Evolutionary conservation across 1,284 basidiomycete genomes (phyloP).

Genomic region (Paramarasmius palmivorus): DNA sequence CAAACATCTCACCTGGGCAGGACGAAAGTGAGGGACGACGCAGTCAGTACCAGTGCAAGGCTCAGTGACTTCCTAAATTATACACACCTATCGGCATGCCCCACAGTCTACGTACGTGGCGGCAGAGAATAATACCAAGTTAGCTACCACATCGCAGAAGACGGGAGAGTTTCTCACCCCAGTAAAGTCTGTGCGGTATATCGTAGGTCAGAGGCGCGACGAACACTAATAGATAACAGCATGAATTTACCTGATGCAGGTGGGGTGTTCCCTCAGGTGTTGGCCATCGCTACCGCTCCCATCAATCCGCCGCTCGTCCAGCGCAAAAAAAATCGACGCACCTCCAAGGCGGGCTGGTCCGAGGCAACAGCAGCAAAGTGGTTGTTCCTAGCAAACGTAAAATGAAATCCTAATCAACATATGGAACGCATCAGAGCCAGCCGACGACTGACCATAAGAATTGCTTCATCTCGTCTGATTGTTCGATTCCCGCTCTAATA

Average conservation of each 20-base stretch:
- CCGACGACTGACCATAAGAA: conserved; percentile 58
- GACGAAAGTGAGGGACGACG: background rate
- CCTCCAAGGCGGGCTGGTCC: conserved; percentile 75
- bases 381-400: conserved; percentile 55
- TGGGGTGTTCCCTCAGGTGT: conserved; percentile 39
- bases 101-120: conserved; percentile 64
- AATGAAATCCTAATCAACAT: conserved; percentile 9
- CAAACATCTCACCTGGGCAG: conserved; percentile 68
- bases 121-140: background rate
- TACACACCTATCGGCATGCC: conserved; percentile 67
- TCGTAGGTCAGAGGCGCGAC: background rate
- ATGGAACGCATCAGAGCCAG: conserved; percentile 2
- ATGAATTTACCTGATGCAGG: conserved; percentile 55
- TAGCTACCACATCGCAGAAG: background rate
- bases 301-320: background rate
- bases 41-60: conserved; percentile 6
- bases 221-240: background rate
- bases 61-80: conserved; percentile 4
- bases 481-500: conserved; percentile 65
- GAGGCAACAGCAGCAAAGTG: conserved; percentile 76
- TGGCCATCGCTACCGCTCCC: conserved; percentile 54
- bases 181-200: conserved; percentile 50
- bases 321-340: conserved; percentile 20
- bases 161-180: conserved; percentile 40
- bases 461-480: conserved; percentile 69